Base-by-base conservation (phyloP, 2,329 filamentous ascomycete species). In the Aspergillus phoenicis region DNA sequence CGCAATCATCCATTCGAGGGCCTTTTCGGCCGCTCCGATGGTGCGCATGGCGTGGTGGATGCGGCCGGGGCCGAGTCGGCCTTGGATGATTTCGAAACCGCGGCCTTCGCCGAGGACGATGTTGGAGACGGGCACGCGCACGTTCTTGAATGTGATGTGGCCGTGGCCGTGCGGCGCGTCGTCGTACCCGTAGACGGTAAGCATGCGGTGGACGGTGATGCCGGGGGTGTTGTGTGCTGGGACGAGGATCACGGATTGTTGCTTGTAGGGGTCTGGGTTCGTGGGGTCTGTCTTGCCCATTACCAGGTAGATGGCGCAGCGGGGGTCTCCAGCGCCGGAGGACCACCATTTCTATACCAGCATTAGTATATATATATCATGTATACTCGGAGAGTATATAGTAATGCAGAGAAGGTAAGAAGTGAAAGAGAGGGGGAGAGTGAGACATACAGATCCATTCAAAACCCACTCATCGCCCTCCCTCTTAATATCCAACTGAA, bases 131-230 rank as follows among this genome's bases (percentile, higher is more conserved):
- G 94, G 94, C 0, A 99, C 91, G 61, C 94, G 90, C 64, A 98
- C 95, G 74, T 98, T 90, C 61, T 88, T 84, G 80, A 99, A 98
- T 38, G 83, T 86, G 73, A 99, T 87, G 78, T 99, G 94, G 48
- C 93, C 95, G 80, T 99, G 95, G 59, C 95, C 95, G 77, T 99
- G 95, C 2, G 95, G 95, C n/a, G 95, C 95, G 71, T 99, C 95
- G 76, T 98, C 95, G 80, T 93, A 98, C 60, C 95, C 95, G 78
- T 96, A 97, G 66, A 98, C 94, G 54, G 85, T 89, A 58, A 99
- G 83, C 91, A 97, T 97, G 68, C 95, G 89, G 79, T 97, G 86
- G 70, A 98, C 89, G n/a, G 88, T 96, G 72, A 98, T 89, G 60
- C 95, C 95, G 20, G 90, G 89, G 1, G 91, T 88, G 66, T 86